These are phyloP conservation scores for Hydnomerulius pinastri DNA, from an alignment of 768 basidiomycete species.

Conservation along the genomic window DNA sequence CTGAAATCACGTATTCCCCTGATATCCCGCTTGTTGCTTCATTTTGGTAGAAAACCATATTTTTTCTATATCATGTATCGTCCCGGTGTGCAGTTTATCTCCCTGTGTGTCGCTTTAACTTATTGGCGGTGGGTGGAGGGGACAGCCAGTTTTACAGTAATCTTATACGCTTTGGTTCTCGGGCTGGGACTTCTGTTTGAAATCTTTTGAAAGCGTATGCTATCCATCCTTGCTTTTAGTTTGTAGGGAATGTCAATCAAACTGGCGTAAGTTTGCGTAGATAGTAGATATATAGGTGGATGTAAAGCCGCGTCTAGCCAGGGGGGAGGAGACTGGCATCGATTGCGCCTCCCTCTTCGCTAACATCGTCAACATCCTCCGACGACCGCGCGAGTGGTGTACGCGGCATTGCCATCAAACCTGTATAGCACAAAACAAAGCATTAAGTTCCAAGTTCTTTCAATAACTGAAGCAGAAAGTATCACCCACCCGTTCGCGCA, in stretches of 20 bases:
- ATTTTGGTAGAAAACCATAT: too few species aligned
- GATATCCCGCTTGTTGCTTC: too few species aligned
- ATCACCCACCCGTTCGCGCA: slow-evolving; percentile 80
- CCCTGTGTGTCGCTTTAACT: background rate
- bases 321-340: slow-evolving; percentile 94
- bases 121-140: background rate
- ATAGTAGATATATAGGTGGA: background rate
- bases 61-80: too few species aligned
- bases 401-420: slow-evolving; percentile 97
- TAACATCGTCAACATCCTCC: slow-evolving; percentile 59
- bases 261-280: background rate
- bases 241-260: too few species aligned
- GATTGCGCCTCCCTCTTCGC: slow-evolving; percentile 58
- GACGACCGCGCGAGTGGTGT: slow-evolving; percentile 73
- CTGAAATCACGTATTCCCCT: too few species aligned
- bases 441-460: background rate
- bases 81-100: too few species aligned
- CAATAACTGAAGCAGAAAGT: background rate
- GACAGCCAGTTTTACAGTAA: background rate
- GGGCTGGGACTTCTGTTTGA: too few species aligned
- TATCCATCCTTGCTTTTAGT: too few species aligned
- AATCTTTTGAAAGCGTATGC: too few species aligned
- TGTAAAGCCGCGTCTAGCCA: slow-evolving; percentile 39
- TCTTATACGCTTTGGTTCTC: too few species aligned
- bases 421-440: slow-evolving; percentile 38